Evolutionary conservation across 441 rosid species (phyloP), one percentile per base, ranked within the genome.

Genomic region (Francoa sonchifolia): DNA sequence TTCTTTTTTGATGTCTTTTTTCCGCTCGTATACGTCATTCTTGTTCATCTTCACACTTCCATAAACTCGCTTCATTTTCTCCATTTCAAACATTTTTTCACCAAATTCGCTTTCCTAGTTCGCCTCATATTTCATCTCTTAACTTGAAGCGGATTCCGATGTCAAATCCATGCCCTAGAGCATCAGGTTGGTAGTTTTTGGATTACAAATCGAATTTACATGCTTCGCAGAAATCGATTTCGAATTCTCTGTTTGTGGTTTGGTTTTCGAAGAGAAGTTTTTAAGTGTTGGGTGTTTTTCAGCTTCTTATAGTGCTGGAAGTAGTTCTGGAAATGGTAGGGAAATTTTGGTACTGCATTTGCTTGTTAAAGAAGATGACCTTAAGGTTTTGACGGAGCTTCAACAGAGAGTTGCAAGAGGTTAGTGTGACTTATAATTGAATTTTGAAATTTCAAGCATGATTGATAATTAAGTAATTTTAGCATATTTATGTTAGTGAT

Each of bases 301-400:
- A 61, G 88, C 86, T 62, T 75, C 88, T 1, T 73, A 66, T 42
- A 73, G 73, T 55, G 44, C 81, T 20, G 77, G 48, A 27, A 49
- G 71, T 44, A 45, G 57, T 15, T 48, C 66, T 37, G 73, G 48
- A 56, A 50, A 44, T 37, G 66, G 47, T 21, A 69, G 68, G 49
- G 96, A 87, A 66, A 49, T 79, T 32, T 52, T 82, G 54, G 94
- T 87, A 46, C 86, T 79, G 48, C 94, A 87, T 44, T 69, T 87
- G 67, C 94, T 87, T 52, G 68, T 87, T 16, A 77, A 82, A 68
- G 79, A 66, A 54, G 71, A 67, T 30, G 94, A 82, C 39, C 42
- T 52, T 42, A 63, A 62, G 61, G 83, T 82, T 30, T 53, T 86
- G 43, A 12, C 47, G 19, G 76, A 77, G 51, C 74, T 86, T 58